phyloP scores from a whole-genome alignment of 2,329 filamentous ascomycete genomes.

The Penicillium corylophilum region DNA sequence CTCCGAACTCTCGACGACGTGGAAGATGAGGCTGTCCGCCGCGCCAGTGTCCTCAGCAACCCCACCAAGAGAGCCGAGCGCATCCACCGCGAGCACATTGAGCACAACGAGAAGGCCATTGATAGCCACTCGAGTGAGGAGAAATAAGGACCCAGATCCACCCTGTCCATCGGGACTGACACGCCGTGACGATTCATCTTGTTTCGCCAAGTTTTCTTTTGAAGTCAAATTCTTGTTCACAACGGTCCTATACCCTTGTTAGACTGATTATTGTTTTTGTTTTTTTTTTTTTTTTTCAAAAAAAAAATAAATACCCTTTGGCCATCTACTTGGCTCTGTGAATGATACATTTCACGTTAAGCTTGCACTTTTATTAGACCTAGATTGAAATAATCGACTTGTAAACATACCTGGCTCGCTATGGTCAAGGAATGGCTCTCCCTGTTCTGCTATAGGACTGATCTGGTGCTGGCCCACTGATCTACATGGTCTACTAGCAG shows the following conservation, averaged over 20 bases:
- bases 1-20: constrained; percentile 53
- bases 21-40: constrained; percentile 41
- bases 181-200: constrained; percentile 4
- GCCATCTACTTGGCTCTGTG: not conserved
- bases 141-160: constrained; percentile 2
- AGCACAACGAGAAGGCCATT: constrained; percentile 14
- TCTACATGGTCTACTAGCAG: not conserved
- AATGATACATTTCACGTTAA: not conserved
- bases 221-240: not conserved
- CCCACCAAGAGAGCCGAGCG: constrained; percentile 6
- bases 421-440: not conserved
- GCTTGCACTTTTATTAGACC: not conserved
- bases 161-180: not conserved
- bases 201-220: not conserved
- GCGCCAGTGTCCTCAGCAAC: constrained; percentile 29
- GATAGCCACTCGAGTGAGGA: constrained; percentile 18
- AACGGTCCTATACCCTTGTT: constrained; percentile 16
- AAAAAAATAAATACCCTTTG: constrained; percentile 6
- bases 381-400: not conserved
- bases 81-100: constrained; percentile 13
- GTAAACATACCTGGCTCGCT: not conserved
- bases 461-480: not conserved
- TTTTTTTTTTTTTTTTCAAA: no score
- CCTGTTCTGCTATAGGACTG: not conserved
- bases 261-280: constrained; percentile 7